These are phyloP conservation scores for Cystobasidium slooffiae DNA, from an alignment of 1,284 basidiomycete species.

Conservation along the genomic window DNA sequence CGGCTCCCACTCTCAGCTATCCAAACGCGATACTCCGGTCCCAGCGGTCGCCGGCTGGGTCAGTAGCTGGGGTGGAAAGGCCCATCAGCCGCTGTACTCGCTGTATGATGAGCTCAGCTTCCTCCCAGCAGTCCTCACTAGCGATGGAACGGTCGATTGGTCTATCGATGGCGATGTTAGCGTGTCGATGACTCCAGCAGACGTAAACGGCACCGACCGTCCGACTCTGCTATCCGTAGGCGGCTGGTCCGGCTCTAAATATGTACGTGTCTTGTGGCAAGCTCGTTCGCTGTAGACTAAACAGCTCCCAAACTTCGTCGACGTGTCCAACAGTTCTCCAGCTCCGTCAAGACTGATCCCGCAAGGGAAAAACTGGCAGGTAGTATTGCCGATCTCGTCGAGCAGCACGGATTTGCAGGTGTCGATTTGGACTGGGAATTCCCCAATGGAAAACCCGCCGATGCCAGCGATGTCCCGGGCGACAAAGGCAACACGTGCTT, in stretches of 20 bases:
- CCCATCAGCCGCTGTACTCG: not conserved
- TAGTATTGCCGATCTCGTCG: not conserved
- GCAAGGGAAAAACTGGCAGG: not conserved
- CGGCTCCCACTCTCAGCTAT: too few relatives aligned
- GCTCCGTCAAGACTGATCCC: not conserved
- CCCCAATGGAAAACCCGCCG: not conserved
- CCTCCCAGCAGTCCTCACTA: constrained; percentile 11
- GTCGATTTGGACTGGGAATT: constrained; percentile 16
- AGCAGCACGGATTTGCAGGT: not conserved
- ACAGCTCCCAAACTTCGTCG: not conserved
- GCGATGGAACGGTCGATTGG: not conserved
- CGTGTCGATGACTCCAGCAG: not conserved
- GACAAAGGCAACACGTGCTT: not conserved
- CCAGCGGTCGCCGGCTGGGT: constrained; percentile 7
- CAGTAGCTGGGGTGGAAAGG: not conserved
- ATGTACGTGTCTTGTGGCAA: constrained; percentile 2
- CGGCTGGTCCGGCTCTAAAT: constrained; percentile 27
- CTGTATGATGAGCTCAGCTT: constrained; percentile 31
- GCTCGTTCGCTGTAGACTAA: not conserved
- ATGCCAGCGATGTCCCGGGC: not conserved
- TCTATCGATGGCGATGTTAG: constrained; percentile 7
- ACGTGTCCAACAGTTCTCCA: not conserved
- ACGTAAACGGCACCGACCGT: not conserved
- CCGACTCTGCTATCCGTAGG: constrained; percentile 17
- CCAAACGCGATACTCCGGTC: too few relatives aligned